Base-by-base conservation (phyloP, 2,329 filamentous ascomycete species). In the Diaporthe vaccinii region DNA sequence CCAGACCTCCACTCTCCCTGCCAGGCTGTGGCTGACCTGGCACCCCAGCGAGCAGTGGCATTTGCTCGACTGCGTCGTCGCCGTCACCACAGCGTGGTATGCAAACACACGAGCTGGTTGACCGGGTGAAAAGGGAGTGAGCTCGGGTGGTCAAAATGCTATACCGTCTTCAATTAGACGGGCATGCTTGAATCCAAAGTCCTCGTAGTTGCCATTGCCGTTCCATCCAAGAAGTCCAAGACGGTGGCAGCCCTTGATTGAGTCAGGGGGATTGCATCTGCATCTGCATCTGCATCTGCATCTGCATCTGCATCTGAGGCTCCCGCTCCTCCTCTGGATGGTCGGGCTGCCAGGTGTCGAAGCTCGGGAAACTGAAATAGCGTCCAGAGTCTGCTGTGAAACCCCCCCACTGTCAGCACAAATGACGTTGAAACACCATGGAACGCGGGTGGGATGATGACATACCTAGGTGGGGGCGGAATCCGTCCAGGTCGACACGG, bases 331-430 rank as follows among this genome's bases (percentile, higher is more conserved):
- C 84, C 46, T 83, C 81, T 65, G 84, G 84, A 77, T 86, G 84
- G 74, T 85, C 86, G 28, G 85, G 85, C 57, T 90, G 89, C 86
- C 92, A 94, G 76, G 91, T 89, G 80, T 94, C 93, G 82, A 94
- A 94, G 82, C 90, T 93, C 22, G 93, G 93, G 81, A 94, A 94
- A 85, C 92, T 94, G 80, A 93, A 92, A 83, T 94, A 94, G 77
- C 90, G 89, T 74, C 86, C 89, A 79, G 84, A 84, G 69, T 82
- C 82, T 84, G 76, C 34, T 74, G 49, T 61, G 73, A 41, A 73
- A 51, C 28, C 55, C 10, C 10, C 51, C 49, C 77, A 80, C 69
- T 80, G 73, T 73, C 20, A 77, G 55, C 39, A 57, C 76, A 75
- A n/a, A 72, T 79, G 70, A 76, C 65, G 65, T 55, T 55, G 76